phyloP scores from a whole-genome alignment of 2,329 filamentous ascomycete species.

The Pseudomassariella vexata region DNA sequence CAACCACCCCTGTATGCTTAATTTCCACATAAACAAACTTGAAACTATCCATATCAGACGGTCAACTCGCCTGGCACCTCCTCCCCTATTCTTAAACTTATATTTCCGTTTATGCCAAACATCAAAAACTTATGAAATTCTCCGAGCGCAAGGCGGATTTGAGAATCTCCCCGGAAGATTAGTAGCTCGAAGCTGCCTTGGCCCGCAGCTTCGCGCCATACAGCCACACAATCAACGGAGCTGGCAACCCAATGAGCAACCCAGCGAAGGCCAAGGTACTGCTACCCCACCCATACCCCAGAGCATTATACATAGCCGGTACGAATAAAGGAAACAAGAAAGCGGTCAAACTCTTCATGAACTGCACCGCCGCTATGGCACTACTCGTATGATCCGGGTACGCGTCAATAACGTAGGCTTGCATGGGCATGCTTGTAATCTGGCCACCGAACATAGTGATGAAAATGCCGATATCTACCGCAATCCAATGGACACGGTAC shows the following conservation, averaged over 20 bases:
- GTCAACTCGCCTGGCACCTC: too few species aligned
- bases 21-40: too few species aligned
- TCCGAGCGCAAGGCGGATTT: too few species aligned
- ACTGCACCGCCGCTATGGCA: constrained; percentile 39
- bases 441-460: constrained; percentile 30
- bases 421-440: constrained; percentile 21
- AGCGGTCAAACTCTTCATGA: constrained; percentile 37
- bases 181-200: constrained; percentile 14
- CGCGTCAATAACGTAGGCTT: constrained; percentile 36
- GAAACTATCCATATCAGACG: too few species aligned
- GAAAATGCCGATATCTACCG: constrained; percentile 53
- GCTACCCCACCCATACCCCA: constrained; percentile 37
- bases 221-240: constrained; percentile 37
- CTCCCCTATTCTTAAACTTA: too few species aligned
- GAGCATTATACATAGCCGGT: constrained; percentile 28
- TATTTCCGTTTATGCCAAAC: too few species aligned
- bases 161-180: too few species aligned
- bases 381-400: constrained; percentile 42
- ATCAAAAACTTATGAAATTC: too few species aligned
- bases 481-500: constrained; percentile 45
- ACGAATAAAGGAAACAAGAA: constrained; percentile 46
- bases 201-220: constrained; percentile 31
- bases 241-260: constrained; percentile 34
- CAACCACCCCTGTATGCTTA: too few species aligned
- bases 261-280: constrained; percentile 34